A percentile compares a stretch with the other conserved stretches of the same genome.
Conservation (phyloP, 2,329 filamentous ascomycete genomes). For the Dothistroma pini region DNA sequence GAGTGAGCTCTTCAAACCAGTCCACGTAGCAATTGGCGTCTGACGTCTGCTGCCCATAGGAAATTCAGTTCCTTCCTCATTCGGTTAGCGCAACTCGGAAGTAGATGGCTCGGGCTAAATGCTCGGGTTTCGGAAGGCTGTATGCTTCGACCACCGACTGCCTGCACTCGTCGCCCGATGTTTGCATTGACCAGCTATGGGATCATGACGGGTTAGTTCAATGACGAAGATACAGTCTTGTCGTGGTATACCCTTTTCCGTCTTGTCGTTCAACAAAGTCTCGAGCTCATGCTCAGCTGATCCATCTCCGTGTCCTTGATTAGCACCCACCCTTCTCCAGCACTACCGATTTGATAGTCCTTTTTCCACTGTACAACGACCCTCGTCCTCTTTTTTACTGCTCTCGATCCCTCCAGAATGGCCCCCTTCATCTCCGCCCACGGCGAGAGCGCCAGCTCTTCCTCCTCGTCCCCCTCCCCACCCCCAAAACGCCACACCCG, state of each 20-base stretch:
- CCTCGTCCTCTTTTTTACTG: background rate
- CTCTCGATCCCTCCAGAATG: background rate
- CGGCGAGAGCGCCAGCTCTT: background rate
- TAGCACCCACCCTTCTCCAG: background rate
- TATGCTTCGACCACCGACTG: background rate
- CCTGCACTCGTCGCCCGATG: background rate
- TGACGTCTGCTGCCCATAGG: background rate
- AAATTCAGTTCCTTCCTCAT: background rate
- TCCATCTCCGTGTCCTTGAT: background rate
- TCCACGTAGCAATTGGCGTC: background rate
- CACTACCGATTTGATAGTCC: background rate
- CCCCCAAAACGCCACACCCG: background rate
- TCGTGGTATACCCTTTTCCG: background rate
- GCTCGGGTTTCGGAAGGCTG: background rate
- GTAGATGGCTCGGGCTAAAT: background rate
- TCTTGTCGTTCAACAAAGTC: background rate
- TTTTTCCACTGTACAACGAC: too few relatives aligned
- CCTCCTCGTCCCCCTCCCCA: background rate
- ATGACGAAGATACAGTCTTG: background rate
- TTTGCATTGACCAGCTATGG: background rate
- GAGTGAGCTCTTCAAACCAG: background rate
- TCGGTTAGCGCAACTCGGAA: background rate
- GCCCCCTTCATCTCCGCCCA: background rate
- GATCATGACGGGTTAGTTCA: background rate
- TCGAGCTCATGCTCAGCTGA: background rate